A percentile compares a stretch with the other conserved stretches of the same genome.
Conservation (phyloP, 257 asterid genomes). For the Gynochthodes officinalis region DNA sequence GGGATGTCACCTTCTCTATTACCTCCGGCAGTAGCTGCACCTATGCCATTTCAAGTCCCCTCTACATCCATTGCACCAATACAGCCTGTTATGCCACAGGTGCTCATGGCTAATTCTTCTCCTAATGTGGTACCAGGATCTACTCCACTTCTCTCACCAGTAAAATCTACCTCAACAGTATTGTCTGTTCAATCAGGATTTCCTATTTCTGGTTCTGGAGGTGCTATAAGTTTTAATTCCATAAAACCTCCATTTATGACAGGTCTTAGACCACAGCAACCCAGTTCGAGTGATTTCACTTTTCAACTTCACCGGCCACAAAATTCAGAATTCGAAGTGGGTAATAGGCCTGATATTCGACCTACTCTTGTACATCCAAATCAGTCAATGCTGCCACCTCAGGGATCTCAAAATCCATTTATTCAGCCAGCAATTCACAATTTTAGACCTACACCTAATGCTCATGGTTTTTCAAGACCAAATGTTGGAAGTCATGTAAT, state of each 20-base stretch:
- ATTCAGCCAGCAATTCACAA: conserved; percentile 41
- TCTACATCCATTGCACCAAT: conserved; percentile 19
- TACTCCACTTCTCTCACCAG: conserved; percentile 27
- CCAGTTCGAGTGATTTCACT: conserved; percentile 65
- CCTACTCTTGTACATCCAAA: conserved; percentile 33
- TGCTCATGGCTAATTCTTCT: conserved; percentile 28
- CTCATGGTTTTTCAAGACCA: conserved; percentile 54
- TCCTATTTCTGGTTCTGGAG: conserved; percentile 35
- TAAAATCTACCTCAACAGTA: conserved; percentile 26
- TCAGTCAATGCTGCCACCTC: conserved; percentile 42
- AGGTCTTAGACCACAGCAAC: conserved; percentile 55
- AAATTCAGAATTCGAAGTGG: conserved; percentile 37
- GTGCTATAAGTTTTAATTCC: conserved; percentile 35
- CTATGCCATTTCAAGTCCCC: conserved; percentile 19
- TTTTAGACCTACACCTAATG: conserved; percentile 35
- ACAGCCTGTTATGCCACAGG: conserved; percentile 29
- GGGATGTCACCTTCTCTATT: conserved; percentile 30
- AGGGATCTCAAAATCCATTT: conserved; percentile 39
- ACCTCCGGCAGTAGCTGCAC: conserved; percentile 28
- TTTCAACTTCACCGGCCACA: conserved; percentile 73
- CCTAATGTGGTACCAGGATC: conserved; percentile 29
- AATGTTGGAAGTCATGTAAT: conserved; percentile 35
- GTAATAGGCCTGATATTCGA: conserved; percentile 41
- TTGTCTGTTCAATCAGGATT: conserved; percentile 28
- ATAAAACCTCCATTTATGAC: conserved; percentile 34